Evolutionary conservation across 345 rosid species (phyloP), one percentile per base, ranked within the genome.

Genomic region (Camelina hispida): DNA sequence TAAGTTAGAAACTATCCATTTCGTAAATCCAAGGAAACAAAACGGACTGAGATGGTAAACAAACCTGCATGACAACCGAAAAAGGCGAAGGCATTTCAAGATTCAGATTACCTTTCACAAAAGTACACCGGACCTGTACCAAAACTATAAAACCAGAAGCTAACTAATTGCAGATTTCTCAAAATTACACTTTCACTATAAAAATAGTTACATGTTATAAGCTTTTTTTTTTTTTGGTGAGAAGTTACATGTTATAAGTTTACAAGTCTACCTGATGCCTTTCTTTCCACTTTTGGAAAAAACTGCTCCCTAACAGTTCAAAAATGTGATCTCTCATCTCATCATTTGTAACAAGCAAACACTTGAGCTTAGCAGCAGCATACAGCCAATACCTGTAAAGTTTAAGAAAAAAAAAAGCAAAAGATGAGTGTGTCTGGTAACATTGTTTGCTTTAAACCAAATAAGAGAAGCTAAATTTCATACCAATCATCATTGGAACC

Each of bases 401-500:
- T 0, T 28, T 23, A 23, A 1, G 25, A 28, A 28, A n/a, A 11
- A 28, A 37, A 3, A 5, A 9, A 0, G 32, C 9, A 42, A 54
- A 54, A 28, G 35, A 73, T 14, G 6, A 57, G 66, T 65, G 66
- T 34, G 66, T 55, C 59, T 32, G 37, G 37, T 44, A 32, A 64
- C 18, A 6, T 23, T 73, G 37, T 30, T 46, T 16, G 8, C 14
- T 35, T 0, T 13, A 1, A 23, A 23, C 25, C 25, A 23, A 23
- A 0, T 38, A 16, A 50, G 32, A 66, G 23, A 57, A 28, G 28
- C 34, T 35, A 7, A 37, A 47, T 37, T 69, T 12, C 59, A 63
- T 85, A 94, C 96, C 98, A 94, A 76, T 91, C 97, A 86, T 94
- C 97, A 81, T 91, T 91, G 8, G 96, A 91, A 73, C 98, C 97